Conservation (phyloP, 306 rosid species). For the Castanea sativa region DNA sequence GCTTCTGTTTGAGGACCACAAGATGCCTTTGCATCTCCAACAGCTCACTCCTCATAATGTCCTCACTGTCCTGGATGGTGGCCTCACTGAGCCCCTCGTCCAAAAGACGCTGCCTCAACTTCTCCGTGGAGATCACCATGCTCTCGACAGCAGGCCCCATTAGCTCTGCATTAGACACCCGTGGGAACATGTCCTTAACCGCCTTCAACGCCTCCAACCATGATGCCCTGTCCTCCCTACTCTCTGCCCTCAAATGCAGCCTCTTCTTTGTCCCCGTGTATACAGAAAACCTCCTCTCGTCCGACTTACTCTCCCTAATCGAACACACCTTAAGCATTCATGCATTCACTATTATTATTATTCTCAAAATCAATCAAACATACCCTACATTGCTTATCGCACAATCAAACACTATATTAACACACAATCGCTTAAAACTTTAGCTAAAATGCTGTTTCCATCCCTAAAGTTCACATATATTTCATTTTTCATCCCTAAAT, state of each 20-base stretch:
- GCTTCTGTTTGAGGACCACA: conserved; percentile 77
- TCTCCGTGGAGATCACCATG: conserved; percentile 49
- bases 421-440: no score
- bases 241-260: conserved; percentile 50
- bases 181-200: conserved; percentile 67
- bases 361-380: no score
- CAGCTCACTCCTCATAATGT: conserved; percentile 68
- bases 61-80: conserved; percentile 64
- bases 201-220: conserved; percentile 49
- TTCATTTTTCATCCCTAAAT: no score
- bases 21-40: conserved; percentile 57
- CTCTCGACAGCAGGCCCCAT: conserved; percentile 54
- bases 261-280: conserved; percentile 53
- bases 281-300: conserved; percentile 42
- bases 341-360: no score
- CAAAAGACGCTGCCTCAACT: conserved; percentile 49
- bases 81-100: conserved; percentile 62
- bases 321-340: conserved; percentile 38
- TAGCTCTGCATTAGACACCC: conserved; percentile 62
- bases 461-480: no score
- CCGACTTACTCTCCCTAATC: conserved; percentile 36
- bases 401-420: no score
- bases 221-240: conserved; percentile 31
- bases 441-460: no score
- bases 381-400: no score